Base-by-base conservation (phyloP, 257 asterid genomes). In the Fraxinus pennsylvanica region DNA sequence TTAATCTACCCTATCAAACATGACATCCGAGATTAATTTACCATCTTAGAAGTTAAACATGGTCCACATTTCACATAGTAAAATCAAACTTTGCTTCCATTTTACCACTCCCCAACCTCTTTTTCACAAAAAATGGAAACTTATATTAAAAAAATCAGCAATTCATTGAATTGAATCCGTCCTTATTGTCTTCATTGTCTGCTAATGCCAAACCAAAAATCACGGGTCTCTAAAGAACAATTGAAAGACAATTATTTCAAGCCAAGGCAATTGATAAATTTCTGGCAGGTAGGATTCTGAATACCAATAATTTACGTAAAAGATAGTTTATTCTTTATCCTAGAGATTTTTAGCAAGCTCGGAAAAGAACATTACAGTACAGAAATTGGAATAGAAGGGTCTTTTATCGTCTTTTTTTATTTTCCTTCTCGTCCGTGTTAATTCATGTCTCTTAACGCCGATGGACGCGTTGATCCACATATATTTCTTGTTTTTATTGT, bases 181-280 rank as follows among this genome's bases (percentile, higher is more conserved):
- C 10, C 12, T 1, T n/a, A n/a, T 57, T 19, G 65, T 54, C 65
- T 54, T 47, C 57, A 12, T 47, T 47, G 59, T 15, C 59, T 3
- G 57, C 19, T 14, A 47, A 47, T 15, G n/a, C n/a, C 10, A 21
- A 57, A 17, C 67, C 29, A 59, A 8, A 59, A 25, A 27, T 72
- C 75, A 72, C 73, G 77, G 77, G 73, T 7, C 33, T 27, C 73
- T 41, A 19, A 19, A 71, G n/a, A 74, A 72, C 81, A 38, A 41
- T 21, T 27, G 19, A 57, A 39, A 14, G 14, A 78, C 76, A 71
- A 36, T 68, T 68, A 9, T 69, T 25, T 76, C n/a, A 66, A 27
- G 6, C 67, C 17, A 29, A 43, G 41, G n/a, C 76, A 71, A 25
- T 39, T 70, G 32, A 36, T 41, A 36, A 27, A 74, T 68, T 17